Evolutionary conservation across 805 yeast species (phyloP).

Genomic region (Candida quercuum): DNA sequence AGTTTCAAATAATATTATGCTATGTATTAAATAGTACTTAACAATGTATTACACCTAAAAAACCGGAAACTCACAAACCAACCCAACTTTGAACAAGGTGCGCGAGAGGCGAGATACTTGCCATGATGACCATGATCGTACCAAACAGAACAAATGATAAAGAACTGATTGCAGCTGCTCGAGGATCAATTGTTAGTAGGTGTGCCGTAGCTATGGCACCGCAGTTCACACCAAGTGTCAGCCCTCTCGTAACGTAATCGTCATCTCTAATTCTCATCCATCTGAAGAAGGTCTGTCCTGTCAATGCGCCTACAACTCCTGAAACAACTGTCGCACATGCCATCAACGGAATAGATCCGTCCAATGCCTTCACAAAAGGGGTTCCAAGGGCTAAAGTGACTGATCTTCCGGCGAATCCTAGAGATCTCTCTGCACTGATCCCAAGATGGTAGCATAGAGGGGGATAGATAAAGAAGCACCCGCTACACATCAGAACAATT

Average conservation of each 20-base stretch:
- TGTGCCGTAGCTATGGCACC: constrained; percentile 84
- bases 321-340: constrained; percentile 75
- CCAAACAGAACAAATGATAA: constrained; percentile 71
- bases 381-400: constrained; percentile 78
- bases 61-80: constrained; percentile 26
- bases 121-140: constrained; percentile 62
- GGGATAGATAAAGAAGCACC: constrained; percentile 66
- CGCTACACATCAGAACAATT: constrained; percentile 45
- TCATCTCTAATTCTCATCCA: constrained; percentile 46
- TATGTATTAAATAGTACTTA: too few relatives aligned
- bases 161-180: constrained; percentile 77
- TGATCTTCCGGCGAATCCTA: constrained; percentile 76
- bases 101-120: constrained; percentile 54
- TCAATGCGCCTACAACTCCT: constrained; percentile 69
- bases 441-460: constrained; percentile 62
- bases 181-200: constrained; percentile 59
- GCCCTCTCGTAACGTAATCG: constrained; percentile 73
- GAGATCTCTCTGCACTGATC: constrained; percentile 50
- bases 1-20: too few relatives aligned
- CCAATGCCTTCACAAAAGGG: constrained; percentile 62
- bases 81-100: constrained; percentile 41
- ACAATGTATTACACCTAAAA: background rate
- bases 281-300: constrained; percentile 46
- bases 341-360: constrained; percentile 67
- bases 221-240: constrained; percentile 71